Conservation (phyloP, 768 basidiomycete genomes). For the Xanthoconium stramineum region DNA sequence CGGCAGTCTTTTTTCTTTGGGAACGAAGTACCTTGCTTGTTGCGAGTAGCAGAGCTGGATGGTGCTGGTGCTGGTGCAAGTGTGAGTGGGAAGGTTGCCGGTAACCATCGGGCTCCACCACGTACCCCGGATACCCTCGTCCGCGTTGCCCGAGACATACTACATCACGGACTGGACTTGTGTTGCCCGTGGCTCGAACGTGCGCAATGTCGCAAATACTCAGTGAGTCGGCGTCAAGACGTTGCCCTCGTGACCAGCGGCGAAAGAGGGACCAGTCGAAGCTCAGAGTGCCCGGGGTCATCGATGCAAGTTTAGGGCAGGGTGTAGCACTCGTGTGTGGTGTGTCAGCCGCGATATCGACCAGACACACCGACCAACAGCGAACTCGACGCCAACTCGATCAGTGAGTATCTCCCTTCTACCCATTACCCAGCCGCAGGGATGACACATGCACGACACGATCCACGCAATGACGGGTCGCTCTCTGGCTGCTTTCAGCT, state of each 20-base stretch:
- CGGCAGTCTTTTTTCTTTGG: background rate
- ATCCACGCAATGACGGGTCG: background rate
- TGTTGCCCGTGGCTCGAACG: background rate
- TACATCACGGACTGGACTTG: background rate
- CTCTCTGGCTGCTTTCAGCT: constrained; percentile 26
- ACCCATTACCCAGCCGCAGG: background rate
- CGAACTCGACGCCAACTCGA: constrained; percentile 28
- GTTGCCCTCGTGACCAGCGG: background rate
- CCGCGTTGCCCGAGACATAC: background rate
- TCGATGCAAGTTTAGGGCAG: constrained; percentile 26
- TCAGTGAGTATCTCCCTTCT: constrained; percentile 32
- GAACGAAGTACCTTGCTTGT: constrained; percentile 3
- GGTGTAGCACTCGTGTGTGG: constrained; percentile 1
- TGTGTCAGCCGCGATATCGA: background rate
- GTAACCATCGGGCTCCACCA: background rate
- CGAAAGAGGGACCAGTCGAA: constrained; percentile 12
- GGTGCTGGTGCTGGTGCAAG: constrained; percentile 18
- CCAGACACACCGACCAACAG: constrained; percentile 11
- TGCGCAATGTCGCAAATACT: background rate
- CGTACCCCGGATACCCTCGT: constrained; percentile 19
- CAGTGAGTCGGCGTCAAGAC: background rate
- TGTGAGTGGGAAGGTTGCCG: background rate
- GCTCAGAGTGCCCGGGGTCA: constrained; percentile 20
- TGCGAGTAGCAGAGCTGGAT: background rate
- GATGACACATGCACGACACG: background rate